Base-by-base conservation (phyloP, 2,329 filamentous ascomycete species). In the Fusarium mexicanum region DNA sequence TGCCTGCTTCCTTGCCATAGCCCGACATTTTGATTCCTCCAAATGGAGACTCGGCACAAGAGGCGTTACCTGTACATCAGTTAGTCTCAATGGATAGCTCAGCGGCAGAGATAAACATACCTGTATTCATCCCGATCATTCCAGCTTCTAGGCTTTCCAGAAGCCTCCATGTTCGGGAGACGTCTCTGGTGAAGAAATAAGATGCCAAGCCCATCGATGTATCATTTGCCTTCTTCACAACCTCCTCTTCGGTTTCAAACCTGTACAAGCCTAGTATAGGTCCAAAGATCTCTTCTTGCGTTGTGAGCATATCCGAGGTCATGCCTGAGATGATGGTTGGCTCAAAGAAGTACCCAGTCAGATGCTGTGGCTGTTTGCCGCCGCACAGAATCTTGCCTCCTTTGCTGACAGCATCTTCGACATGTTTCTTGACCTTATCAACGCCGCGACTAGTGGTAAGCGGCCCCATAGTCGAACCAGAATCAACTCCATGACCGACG, bases 21-120 rank as follows among this genome's bases (percentile, higher is more conserved):
- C 73, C 73, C 1, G 60, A 71, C 18, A 63, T 43, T 16, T 71
- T 75, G 2, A 76, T 75, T 5, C 70, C 72, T 0, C 73, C 73
- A n/a, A 76, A 85, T 0, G 84, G 84, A 6, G 81, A 76, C 67
- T 85, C 84, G 0, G 83, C 81, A 1, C 82, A 80, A 3, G 82
- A 84, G 4, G 57, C 50, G 18, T 73, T 75, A 0, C 64, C 64
- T 58, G 3, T 5, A n/a, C 1, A 43, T 1, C 2, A 1, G 7
- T 58, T 33, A 58, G n/a, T 22, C 6, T 58, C 8, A 2, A 22
- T 9, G 0, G 13, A 3, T 3, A 6, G 2, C 10, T 11, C 4
- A 18, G n/a, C 7, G 8, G 26, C 17, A 9, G 4, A 20, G 2
- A 24, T 8, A 20, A 26, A 40, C 60, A 10, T 51, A 59, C 68